Evolutionary conservation across 2,329 filamentous ascomycete species (phyloP).

Genomic region (Diaporthe sp.): DNA sequence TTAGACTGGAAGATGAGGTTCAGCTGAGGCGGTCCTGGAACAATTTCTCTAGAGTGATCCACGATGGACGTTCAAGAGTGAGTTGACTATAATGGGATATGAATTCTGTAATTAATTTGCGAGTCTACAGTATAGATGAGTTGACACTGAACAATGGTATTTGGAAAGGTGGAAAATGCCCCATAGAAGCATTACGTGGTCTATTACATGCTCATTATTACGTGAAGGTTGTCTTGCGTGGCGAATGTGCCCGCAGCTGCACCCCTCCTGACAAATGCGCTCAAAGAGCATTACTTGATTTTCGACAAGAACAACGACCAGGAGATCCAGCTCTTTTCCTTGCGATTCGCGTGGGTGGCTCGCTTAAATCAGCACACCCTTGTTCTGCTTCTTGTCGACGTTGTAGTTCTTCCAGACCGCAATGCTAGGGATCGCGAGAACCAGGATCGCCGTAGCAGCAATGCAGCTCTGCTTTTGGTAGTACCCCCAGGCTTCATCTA

Average conservation of each 20-base stretch:
- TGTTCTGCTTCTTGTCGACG: constrained; percentile 50
- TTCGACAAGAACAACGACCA: neutral
- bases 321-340: neutral
- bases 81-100: no score
- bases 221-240: neutral
- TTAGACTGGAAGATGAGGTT: no score
- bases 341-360: no score
- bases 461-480: constrained; percentile 54
- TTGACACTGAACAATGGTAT: neutral
- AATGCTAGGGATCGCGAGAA: constrained; percentile 51
- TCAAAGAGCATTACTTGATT: neutral
- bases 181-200: neutral
- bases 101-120: neutral
- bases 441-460: constrained; percentile 51
- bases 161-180: neutral
- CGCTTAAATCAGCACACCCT: constrained; percentile 40
- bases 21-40: no score
- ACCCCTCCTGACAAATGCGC: neutral
- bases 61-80: neutral
- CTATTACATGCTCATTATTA: neutral
- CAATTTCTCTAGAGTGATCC: neutral
- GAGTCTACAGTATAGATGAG: neutral
- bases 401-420: constrained; percentile 56
- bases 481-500: constrained; percentile 54
- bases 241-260: neutral